phyloP scores from a whole-genome alignment of 2,329 filamentous ascomycete species.

The Xylaria sp. region DNA sequence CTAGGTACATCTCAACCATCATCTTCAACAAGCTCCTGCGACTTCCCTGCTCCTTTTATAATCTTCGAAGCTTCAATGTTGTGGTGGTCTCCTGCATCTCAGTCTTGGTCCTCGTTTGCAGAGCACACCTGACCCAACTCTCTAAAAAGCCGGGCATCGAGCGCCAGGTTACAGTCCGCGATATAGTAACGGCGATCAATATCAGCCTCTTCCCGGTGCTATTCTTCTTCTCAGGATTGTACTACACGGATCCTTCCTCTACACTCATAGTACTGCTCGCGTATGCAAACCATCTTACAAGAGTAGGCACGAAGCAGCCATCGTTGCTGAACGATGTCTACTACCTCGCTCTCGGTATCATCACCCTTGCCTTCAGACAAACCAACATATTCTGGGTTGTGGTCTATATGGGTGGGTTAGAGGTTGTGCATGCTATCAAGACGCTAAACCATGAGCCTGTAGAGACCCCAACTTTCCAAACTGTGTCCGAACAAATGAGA shows the following conservation, averaged over 20 bases:
- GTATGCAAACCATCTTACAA: slow-evolving; percentile 68
- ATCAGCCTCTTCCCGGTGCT: slow-evolving; percentile 86
- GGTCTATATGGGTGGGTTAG: slow-evolving; percentile 75
- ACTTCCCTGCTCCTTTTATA: slow-evolving; percentile 54
- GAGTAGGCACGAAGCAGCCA: slow-evolving; percentile 52
- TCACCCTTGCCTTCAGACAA: slow-evolving; percentile 82
- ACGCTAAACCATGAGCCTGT: slow-evolving; percentile 52
- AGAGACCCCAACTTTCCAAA: slow-evolving; percentile 49
- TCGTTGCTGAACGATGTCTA: slow-evolving; percentile 55
- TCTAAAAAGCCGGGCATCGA: slow-evolving; percentile 18
- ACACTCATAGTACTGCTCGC: slow-evolving; percentile 78
- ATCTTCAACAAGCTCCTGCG: slow-evolving; percentile 50
- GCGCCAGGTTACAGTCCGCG: slow-evolving; percentile 53
- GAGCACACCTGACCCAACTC: slow-evolving; percentile 55
- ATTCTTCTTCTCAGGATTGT: slow-evolving; percentile 95
- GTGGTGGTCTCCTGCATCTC: slow-evolving; percentile 57
- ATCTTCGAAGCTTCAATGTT: slow-evolving; percentile 63
- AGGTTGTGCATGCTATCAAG: slow-evolving; percentile 65
- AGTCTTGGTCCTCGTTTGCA: slow-evolving; percentile 62
- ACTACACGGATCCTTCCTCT: slow-evolving; percentile 93
- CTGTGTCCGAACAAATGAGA: slow-evolving; percentile 51
- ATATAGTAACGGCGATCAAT: slow-evolving; percentile 76
- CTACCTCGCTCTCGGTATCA: slow-evolving; percentile 67
- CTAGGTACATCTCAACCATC: slow-evolving; percentile 56
- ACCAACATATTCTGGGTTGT: slow-evolving; percentile 98